Evolutionary conservation across 2,329 filamentous ascomycete species (phyloP), one percentile per base, ranked within the genome.

Genomic region (Xylariaceae sp.): DNA sequence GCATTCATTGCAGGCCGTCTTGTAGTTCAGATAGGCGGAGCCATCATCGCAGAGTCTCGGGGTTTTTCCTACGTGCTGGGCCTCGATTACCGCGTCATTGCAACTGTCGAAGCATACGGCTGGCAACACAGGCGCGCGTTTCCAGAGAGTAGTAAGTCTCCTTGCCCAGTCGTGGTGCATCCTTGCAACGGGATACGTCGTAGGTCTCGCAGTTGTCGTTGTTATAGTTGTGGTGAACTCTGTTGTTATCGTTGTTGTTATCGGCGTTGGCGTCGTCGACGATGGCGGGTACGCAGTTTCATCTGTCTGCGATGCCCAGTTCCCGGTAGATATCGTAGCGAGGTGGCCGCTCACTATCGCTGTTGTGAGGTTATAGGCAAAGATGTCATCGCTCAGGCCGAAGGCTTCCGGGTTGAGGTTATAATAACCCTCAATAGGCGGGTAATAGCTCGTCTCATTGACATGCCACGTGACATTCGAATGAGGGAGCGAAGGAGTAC

Each of bases 361-460:
- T 4, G 65, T 50, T 9, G 67, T 51, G 1, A 63, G 50, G 4
- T 70, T 52, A 16, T 68, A 60, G 14, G 68, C 66, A 44, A 83
- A 85, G 13, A 85, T 78, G 29, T 72, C 73, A 42, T 76, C 81
- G 34, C 68, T 73, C 12, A 85, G 63, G 4, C 80, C 81, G 41
- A 85, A 86, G 0, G 68, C 68, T 1, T 65, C 57, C 0, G 82
- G 76, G 39, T 79, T 66, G n/a, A 85, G 67, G 42, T 84, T 72
- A 61, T 79, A 85, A 55, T 83, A 85, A 3, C 71, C 75, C 0
- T 66, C 55, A 0, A 64, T 67, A 1, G 71, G 66, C 2, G 71
- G 71, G 46, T 71, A 80, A 52, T 73, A 78, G 12, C 60, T 47
- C 0, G 71, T 76, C 30, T 64, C 40, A 39, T 68, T 66, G 1